Conservation (phyloP, 163 green algal species). For the Scenedesmus sp. region DNA sequence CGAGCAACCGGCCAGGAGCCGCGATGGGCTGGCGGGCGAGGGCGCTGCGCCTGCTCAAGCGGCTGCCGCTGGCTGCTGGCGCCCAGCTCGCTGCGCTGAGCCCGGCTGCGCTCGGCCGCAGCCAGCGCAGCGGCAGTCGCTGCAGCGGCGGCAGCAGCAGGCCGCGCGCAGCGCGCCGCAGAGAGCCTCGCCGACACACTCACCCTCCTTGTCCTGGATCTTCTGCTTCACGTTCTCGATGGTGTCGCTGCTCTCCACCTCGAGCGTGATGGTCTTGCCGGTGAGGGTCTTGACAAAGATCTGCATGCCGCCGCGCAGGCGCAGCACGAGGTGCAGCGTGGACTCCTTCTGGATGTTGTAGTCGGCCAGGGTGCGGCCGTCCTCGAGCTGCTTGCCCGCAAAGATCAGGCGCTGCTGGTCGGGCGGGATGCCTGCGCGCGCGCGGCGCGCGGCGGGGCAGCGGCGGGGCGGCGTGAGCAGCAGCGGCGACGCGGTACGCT, state of each 20-base stretch:
- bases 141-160: too few relatives aligned
- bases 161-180: too few relatives aligned
- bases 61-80: too few relatives aligned
- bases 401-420: constrained; percentile 98
- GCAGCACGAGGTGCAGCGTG: constrained; percentile 85
- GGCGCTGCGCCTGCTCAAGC: too few relatives aligned
- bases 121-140: too few relatives aligned
- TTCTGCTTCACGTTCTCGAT: constrained; percentile 88
- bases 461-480: neutral
- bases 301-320: constrained; percentile 67
- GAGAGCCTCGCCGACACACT: too few relatives aligned
- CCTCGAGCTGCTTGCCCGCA: constrained; percentile 97
- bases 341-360: constrained; percentile 90
- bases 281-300: constrained; percentile 88
- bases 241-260: constrained; percentile 83
- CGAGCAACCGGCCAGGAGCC: too few relatives aligned
- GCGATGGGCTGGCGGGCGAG: too few relatives aligned
- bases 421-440: constrained; percentile 84
- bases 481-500: neutral
- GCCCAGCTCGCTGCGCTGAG: too few relatives aligned
- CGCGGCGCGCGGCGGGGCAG: neutral
- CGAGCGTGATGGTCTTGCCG: constrained; percentile 90
- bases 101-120: too few relatives aligned
- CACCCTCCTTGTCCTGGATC: constrained; percentile 78
- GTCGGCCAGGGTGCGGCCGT: constrained; percentile 79